These are phyloP conservation scores for Wickerhamomyces strasburgensis DNA, from an alignment of 805 yeast genomes.

Conservation along the genomic window DNA sequence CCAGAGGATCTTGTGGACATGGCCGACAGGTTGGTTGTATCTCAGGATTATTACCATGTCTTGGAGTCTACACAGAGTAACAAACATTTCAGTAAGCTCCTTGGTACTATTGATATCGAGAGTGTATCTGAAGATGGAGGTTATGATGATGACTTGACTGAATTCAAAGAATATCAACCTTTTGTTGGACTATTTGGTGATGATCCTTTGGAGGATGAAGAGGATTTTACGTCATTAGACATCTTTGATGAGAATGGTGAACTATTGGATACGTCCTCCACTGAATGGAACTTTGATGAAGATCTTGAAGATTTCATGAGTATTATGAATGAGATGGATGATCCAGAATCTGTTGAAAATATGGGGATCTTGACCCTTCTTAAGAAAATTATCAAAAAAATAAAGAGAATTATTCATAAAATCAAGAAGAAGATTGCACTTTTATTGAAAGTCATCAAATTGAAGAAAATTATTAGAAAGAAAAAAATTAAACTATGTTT, in stretches of 20 bases:
- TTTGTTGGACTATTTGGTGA: constrained; percentile 4
- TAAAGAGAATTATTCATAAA: constrained; percentile 8
- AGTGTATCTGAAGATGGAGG: constrained; percentile 1
- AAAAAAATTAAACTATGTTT: constrained; percentile 13
- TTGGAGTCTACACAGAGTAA: too few relatives aligned
- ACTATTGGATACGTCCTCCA: background rate
- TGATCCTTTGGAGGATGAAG: constrained; percentile 1
- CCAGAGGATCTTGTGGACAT: constrained; percentile 13
- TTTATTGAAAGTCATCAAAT: constrained; percentile 18
- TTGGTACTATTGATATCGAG: too few relatives aligned
- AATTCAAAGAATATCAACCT: constrained; percentile 1
- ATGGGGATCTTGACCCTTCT: constrained; percentile 9
- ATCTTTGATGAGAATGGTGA: constrained; percentile 6
- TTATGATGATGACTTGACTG: background rate
- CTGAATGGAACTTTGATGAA: constrained; percentile 10
- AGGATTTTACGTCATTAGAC: background rate
- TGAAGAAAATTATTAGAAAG: constrained; percentile 15
- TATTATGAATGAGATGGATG: constrained; percentile 3
- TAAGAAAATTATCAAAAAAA: constrained; percentile 15
- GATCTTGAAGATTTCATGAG: constrained; percentile 7
- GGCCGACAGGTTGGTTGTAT: constrained; percentile 7
- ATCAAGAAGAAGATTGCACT: constrained; percentile 12
- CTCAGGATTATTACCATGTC: constrained; percentile 1
- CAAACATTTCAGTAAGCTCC: too few relatives aligned
- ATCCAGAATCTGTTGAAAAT: constrained; percentile 12